Conservation (phyloP, 2,329 filamentous ascomycete species). For the Neofusicoccum kwambonambiense region DNA sequence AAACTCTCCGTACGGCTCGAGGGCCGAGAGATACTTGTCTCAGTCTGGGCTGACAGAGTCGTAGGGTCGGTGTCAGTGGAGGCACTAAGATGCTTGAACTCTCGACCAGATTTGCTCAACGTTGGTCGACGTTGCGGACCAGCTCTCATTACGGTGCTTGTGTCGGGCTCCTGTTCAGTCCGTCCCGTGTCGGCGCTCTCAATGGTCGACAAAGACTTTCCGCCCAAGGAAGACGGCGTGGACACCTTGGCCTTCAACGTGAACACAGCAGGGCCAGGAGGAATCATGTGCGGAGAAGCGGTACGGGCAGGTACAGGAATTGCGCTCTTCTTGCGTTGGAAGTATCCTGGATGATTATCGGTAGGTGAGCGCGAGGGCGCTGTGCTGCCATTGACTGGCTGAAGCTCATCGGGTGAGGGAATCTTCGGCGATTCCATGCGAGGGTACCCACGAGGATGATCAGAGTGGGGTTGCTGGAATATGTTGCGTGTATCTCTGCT, state of each 20-base stretch:
- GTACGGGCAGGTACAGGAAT: background rate
- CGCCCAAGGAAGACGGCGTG: background rate
- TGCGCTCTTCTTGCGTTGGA: constrained; percentile 8
- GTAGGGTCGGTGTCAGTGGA: background rate
- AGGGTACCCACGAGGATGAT: background rate
- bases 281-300: background rate
- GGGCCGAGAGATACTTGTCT: background rate
- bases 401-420: background rate
- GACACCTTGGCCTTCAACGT: background rate
- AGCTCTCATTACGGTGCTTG: constrained; percentile 10
- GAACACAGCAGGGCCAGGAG: background rate
- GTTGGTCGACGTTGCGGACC: constrained; percentile 9
- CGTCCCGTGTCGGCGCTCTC: constrained; percentile 6
- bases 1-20: background rate
- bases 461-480: background rate
- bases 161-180: background rate
- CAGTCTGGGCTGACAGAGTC: background rate
- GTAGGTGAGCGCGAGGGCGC: background rate
- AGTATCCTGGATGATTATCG: background rate
- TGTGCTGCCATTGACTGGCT: too few species aligned
- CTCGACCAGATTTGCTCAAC: background rate
- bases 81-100: constrained; percentile 4
- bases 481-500: background rate
- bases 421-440: background rate
- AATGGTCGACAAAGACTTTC: constrained; percentile 12